Percentiles rank a stretch among this genome's conserved stretches.
Conservation (phyloP, 2,329 filamentous ascomycete genomes). For the Lachnellula cervina region DNA sequence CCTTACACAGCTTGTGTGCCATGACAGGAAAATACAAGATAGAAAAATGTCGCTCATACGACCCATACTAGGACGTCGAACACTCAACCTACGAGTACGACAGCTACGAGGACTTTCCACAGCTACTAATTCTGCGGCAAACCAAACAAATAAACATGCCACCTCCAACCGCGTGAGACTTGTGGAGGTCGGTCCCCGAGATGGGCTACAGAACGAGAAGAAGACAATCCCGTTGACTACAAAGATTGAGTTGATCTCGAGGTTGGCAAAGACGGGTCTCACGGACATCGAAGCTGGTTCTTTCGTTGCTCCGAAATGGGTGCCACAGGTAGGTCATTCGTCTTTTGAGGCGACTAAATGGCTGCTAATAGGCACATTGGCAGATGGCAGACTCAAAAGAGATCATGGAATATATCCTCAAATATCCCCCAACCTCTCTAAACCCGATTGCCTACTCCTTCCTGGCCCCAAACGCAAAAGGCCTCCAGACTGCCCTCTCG, state of each 20-base stretch:
- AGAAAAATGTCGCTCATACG: constrained; percentile 17
- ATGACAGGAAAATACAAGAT: neutral
- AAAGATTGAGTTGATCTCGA: constrained; percentile 71
- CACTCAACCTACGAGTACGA: constrained; percentile 1
- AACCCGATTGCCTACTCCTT: constrained; percentile 69
- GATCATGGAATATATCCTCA: constrained; percentile 65
- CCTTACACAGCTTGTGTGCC: neutral
- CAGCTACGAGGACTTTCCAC: constrained; percentile 22
- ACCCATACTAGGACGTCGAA: constrained; percentile 10
- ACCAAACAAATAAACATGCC: constrained; percentile 10
- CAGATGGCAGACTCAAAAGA: constrained; percentile 76
- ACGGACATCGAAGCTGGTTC: constrained; percentile 74
- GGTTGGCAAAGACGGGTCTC: constrained; percentile 64
- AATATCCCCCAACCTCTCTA: constrained; percentile 49
- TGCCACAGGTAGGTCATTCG: constrained; percentile 60
- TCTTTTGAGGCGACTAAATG: neutral
- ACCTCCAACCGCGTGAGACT: constrained; percentile 47
- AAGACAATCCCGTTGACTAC: constrained; percentile 62
- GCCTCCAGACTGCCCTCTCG: constrained; percentile 57
- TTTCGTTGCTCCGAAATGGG: constrained; percentile 79
- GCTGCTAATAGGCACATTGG: neutral
- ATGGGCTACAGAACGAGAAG: constrained; percentile 86
- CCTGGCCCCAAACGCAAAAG: constrained; percentile 72
- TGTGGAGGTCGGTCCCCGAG: constrained; percentile 78
- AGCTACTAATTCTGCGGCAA: constrained; percentile 12